Percentiles rank a stretch among this genome's conserved stretches.
These are phyloP conservation scores for Chytriomyces confervae DNA, from an alignment of 192 early-diverging fungal genomes.

Conservation along the genomic window DNA sequence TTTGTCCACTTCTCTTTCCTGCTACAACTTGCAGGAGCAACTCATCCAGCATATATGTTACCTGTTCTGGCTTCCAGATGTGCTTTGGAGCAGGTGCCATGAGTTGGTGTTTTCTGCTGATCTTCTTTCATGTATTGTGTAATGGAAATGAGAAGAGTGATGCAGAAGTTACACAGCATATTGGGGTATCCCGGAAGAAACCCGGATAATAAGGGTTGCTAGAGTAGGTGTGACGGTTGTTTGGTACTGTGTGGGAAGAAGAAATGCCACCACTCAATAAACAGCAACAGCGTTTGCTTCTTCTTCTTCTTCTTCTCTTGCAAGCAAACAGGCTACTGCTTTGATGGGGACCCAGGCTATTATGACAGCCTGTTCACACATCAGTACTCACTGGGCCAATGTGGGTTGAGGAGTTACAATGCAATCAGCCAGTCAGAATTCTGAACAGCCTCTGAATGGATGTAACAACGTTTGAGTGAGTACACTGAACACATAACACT, in stretches of 20 bases:
- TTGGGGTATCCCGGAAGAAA: too few species aligned
- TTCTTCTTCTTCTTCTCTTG: background rate
- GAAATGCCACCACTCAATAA: background rate
- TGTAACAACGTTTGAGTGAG: conserved; percentile 2
- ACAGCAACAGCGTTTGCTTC: background rate
- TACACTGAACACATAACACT: background rate
- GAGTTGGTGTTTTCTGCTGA: too few species aligned
- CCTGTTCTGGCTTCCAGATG: too few species aligned
- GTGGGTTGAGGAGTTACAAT: background rate
- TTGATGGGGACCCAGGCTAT: background rate
- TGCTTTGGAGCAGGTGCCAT: too few species aligned
- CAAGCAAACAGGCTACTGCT: background rate
- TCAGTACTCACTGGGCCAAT: conserved; percentile 12
- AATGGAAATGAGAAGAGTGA: too few species aligned
- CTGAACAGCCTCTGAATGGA: conserved; percentile 1
- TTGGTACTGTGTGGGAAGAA: background rate
- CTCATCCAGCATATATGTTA: background rate
- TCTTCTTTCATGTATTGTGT: too few species aligned
- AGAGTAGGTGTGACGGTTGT: background rate
- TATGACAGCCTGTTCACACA: background rate
- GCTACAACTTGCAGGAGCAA: background rate
- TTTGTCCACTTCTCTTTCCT: background rate
- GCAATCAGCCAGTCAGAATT: background rate
- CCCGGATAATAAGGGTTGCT: background rate
- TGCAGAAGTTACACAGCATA: too few species aligned